Evolutionary conservation across 805 yeast species (phyloP).

Genomic region (Saturnispora kantuleensis): DNA sequence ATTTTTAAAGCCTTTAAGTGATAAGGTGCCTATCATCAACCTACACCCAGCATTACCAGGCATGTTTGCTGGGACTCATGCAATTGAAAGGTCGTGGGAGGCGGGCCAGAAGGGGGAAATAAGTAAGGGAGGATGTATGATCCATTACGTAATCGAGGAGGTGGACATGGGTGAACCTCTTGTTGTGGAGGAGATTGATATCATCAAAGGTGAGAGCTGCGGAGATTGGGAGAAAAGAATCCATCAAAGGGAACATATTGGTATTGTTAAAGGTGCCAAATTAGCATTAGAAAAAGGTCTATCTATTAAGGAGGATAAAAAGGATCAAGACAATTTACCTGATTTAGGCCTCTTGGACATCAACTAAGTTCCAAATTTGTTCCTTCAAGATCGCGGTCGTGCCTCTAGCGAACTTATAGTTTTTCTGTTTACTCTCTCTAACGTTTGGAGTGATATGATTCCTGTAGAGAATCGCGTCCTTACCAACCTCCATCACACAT

Average conservation of each 20-base stretch:
- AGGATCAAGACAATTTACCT: background rate
- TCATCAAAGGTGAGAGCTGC: constrained; percentile 61
- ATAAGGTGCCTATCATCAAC: constrained; percentile 71
- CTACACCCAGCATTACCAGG: constrained; percentile 97
- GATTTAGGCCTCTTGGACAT: constrained; percentile 47
- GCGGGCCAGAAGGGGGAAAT: constrained; percentile 83
- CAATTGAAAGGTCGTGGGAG: constrained; percentile 92
- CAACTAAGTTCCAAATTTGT: constrained; percentile 53
- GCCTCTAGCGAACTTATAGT: constrained; percentile 83
- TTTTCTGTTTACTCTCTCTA: constrained; percentile 69
- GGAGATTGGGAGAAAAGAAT: constrained; percentile 77
- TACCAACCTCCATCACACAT: constrained; percentile 91
- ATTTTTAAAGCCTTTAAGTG: constrained; percentile 56
- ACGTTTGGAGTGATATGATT: constrained; percentile 88
- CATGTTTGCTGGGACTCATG: constrained; percentile 93
- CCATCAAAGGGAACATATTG: constrained; percentile 76
- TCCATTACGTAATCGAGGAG: constrained; percentile 90
- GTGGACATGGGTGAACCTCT: constrained; percentile 92
- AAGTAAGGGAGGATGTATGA: constrained; percentile 84
- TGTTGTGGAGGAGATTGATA: constrained; percentile 66
- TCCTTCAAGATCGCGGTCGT: constrained; percentile 82
- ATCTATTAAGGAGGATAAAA: background rate
- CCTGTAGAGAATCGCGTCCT: constrained; percentile 76
- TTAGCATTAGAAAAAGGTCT: constrained; percentile 37
- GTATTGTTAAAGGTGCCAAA: constrained; percentile 86